Evolutionary conservation across 768 basidiomycete genomes (phyloP).

Genomic region (Russula sp.): DNA sequence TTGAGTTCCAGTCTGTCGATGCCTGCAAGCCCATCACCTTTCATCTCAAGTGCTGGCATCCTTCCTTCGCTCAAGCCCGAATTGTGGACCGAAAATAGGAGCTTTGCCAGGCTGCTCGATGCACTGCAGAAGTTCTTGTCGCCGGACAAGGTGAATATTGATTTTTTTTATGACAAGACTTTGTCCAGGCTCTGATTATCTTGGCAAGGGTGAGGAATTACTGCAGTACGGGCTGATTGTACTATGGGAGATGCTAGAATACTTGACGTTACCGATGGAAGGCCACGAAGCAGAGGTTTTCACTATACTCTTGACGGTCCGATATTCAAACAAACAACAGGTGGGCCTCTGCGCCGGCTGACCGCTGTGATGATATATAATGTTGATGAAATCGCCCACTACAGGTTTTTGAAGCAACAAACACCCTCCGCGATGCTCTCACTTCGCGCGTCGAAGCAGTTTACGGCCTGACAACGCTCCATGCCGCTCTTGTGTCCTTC

Average conservation of each 20-base stretch:
- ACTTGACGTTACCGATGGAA: constrained; percentile 65
- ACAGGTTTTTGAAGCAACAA: constrained; percentile 79
- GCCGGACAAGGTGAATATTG: constrained; percentile 47
- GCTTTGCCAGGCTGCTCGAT: constrained; percentile 62
- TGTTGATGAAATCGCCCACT: constrained; percentile 1
- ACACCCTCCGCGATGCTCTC: constrained; percentile 69
- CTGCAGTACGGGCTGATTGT: constrained; percentile 76
- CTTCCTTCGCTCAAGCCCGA: constrained; percentile 42
- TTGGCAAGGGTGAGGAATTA: constrained; percentile 47
- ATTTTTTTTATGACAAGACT: neutral
- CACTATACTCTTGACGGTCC: constrained; percentile 56
- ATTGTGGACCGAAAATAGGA: constrained; percentile 67
- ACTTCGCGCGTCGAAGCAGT: constrained; percentile 71
- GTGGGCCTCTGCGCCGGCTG: constrained; percentile 36
- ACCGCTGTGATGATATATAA: constrained; percentile 1
- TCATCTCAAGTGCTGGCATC: constrained; percentile 35
- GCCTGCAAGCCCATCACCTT: constrained; percentile 53
- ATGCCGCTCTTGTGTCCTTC: constrained; percentile 63
- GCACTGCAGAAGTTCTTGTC: constrained; percentile 58
- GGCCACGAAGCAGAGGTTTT: constrained; percentile 76
- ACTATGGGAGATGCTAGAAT: constrained; percentile 76
- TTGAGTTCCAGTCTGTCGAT: constrained; percentile 44
- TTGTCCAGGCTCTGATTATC: constrained; percentile 12
- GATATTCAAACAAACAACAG: constrained; percentile 64
- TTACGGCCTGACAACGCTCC: constrained; percentile 78